A percentile compares a stretch with the other conserved stretches of the same genome.
Evolutionary conservation across 768 basidiomycete genomes (phyloP).

Genomic region (Hygrocybe punicea): DNA sequence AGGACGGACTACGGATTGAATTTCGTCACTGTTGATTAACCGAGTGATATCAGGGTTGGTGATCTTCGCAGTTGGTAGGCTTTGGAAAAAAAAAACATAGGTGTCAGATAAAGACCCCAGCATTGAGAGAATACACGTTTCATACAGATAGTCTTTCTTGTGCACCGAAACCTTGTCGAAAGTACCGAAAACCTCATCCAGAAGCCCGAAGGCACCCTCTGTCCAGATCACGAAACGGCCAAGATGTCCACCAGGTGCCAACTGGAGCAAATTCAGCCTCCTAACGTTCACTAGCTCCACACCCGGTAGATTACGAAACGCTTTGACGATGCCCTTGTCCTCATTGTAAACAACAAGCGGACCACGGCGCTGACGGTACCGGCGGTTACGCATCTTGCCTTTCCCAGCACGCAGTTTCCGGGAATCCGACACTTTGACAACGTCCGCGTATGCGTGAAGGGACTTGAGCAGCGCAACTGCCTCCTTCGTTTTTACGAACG

Average conservation of each 20-base stretch:
- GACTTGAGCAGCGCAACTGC: constrained; percentile 91
- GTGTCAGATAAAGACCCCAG: neutral
- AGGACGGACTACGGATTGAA: constrained; percentile 93
- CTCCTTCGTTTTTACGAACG: constrained; percentile 94
- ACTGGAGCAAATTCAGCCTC: constrained; percentile 94
- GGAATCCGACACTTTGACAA: constrained; percentile 95
- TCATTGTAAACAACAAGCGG: constrained; percentile 96
- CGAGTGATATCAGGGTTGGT: constrained; percentile 95
- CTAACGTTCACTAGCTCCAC: constrained; percentile 95
- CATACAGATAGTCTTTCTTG: constrained; percentile 89
- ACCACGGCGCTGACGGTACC: constrained; percentile 95
- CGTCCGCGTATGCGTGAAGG: constrained; percentile 85
- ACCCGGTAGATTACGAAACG: constrained; percentile 98
- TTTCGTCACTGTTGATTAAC: constrained; percentile 97
- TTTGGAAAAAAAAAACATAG: constrained; percentile 26
- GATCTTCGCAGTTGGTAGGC: constrained; percentile 95
- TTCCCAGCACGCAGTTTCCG: constrained; percentile 95
- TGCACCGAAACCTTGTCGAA: constrained; percentile 78
- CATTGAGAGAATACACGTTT: constrained; percentile 10
- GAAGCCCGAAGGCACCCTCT: constrained; percentile 84
- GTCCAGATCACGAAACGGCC: constrained; percentile 99
- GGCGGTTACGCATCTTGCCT: constrained; percentile 95
- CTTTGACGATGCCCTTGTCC: constrained; percentile 95
- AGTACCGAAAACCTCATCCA: constrained; percentile 95
- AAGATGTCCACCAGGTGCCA: constrained; percentile 98